Evolutionary conservation across 305 asterid genomes (phyloP).

Genomic region (Fraxinus floribunda): DNA sequence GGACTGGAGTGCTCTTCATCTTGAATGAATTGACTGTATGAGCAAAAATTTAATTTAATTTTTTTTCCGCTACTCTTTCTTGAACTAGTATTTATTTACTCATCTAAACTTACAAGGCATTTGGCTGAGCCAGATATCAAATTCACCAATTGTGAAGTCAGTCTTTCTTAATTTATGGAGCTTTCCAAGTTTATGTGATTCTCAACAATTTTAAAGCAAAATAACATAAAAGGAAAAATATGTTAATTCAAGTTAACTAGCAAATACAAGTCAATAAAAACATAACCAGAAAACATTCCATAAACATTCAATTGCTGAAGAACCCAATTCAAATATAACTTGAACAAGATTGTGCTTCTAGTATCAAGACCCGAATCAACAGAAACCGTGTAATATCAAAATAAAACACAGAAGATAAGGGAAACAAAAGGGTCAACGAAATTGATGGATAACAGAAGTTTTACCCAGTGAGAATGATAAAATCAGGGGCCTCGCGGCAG

Average conservation of each 20-base stretch:
- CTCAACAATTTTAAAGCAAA: neutral
- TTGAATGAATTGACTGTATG: too few relatives aligned
- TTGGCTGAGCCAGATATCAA: neutral
- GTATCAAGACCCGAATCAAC: neutral
- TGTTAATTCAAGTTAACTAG: neutral
- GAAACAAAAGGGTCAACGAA: neutral
- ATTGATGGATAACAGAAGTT: neutral
- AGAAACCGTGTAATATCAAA: neutral
- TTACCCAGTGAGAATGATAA: slow-evolving; percentile 17
- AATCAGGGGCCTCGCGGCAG: neutral
- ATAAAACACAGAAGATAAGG: neutral
- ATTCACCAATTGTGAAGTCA: neutral
- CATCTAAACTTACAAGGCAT: neutral
- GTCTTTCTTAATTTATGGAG: neutral
- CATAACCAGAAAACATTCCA: neutral
- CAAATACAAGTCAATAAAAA: neutral
- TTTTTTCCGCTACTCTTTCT: too few relatives aligned
- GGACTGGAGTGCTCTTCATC: too few relatives aligned
- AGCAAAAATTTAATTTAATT: too few relatives aligned
- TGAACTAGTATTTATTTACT: too few relatives aligned
- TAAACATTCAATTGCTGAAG: neutral
- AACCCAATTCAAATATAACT: neutral
- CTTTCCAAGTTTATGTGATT: neutral
- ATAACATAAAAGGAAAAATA: neutral
- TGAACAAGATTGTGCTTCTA: neutral